Evolutionary conservation across 2,329 filamentous ascomycete species (phyloP), one percentile per base, ranked within the genome.

Genomic region (Alternaria brassicae): DNA sequence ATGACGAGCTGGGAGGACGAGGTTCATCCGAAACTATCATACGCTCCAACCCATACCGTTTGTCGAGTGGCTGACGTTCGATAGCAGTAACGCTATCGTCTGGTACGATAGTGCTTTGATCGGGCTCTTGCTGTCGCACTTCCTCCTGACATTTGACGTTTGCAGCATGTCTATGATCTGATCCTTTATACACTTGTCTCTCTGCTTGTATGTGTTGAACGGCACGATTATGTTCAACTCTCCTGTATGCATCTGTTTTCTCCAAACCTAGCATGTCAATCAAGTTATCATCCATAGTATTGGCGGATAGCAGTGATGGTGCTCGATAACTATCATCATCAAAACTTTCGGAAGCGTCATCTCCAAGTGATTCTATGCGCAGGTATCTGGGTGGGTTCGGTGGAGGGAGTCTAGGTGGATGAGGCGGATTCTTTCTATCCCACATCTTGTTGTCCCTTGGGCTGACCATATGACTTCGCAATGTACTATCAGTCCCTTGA

Each of bases 361-460:
- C n/a, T n/a, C 42, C 19, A 15, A 15, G 17, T 12, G 15, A n/a
- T 15, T 40, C 32, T 19, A 15, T 1, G 23, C 9, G 28, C 17
- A 40, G 9, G 19, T n/a, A 21, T 34, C 45, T 39, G 13, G 36
- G 28, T 19, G 34, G 42, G 15, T 17, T 30, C 12, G 39, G 25
- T 15, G 21, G 13, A 13, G 42, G 54, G 15, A 27, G 34, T 45
- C 13, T 45, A 3, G 54, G 49, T 19, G 48, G 55, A 12, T 47
- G 21, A 21, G 15, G 37, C 10, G n/a, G 28, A 28, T 23, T 15
- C 8, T 44, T 36, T 12, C 23, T 59, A 8, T 52, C 10, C 51
- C 56, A 56, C 30, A 23, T 55, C 19, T 59, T 59, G 23, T 45
- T 37, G 19, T 36, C 28, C 25, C 47, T 55, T 23, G 56, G 45